Percentiles rank a stretch among this genome's conserved stretches.
Evolutionary conservation across 345 rosid genomes (phyloP).

Genomic region (Lumnitzera racemosa): DNA sequence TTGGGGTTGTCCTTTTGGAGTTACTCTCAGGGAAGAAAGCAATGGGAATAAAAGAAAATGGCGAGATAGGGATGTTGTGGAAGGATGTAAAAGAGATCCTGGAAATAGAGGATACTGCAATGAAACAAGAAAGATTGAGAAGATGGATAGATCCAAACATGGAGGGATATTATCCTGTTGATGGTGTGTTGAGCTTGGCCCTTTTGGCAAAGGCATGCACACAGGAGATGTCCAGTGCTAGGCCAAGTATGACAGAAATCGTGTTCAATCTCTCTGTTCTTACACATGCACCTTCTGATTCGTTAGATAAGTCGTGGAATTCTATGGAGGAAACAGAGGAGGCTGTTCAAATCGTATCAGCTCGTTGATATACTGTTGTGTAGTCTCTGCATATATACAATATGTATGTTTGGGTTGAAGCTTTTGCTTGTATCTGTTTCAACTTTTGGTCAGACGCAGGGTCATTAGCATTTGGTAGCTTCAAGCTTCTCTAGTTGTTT

Average conservation of each 20-base stretch:
- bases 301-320: constrained; percentile 30
- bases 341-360: constrained; percentile 24
- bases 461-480: too few species aligned
- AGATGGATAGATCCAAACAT: constrained; percentile 51
- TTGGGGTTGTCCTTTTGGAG: constrained; percentile 51
- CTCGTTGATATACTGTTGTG: constrained; percentile 25
- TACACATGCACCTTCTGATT: constrained; percentile 25
- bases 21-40: constrained; percentile 52
- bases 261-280: constrained; percentile 52
- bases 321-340: constrained; percentile 34
- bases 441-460: neutral
- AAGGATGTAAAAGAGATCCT: constrained; percentile 32
- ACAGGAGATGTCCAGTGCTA: constrained; percentile 27
- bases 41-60: constrained; percentile 35
- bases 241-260: constrained; percentile 62
- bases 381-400: too few species aligned
- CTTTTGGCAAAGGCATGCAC: constrained; percentile 45
- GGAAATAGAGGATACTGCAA: constrained; percentile 19
- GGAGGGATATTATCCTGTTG: constrained; percentile 39
- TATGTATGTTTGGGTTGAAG: neutral
- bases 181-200: constrained; percentile 42
- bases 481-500: too few species aligned
- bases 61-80: constrained; percentile 32
- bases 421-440: neutral
- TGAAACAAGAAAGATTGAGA: constrained; percentile 28